Base-by-base conservation (phyloP, 768 basidiomycete genomes). In the Termitomyces titanicus region DNA sequence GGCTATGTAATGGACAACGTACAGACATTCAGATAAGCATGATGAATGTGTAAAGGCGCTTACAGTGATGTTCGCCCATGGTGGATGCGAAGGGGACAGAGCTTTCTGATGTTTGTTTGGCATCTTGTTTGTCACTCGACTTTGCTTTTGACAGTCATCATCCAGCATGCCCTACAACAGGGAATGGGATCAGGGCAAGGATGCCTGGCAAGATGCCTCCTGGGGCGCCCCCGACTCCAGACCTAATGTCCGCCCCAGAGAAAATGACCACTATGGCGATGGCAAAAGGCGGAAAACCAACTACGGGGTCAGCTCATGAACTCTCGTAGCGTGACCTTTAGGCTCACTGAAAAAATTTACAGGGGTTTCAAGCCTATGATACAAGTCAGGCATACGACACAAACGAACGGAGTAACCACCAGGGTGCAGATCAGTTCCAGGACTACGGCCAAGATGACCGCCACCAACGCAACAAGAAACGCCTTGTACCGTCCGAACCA, bases 141-240 rank as follows among this genome's bases (percentile, higher is more conserved):
- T 74, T 76, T 74, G 60, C 63, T 51, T 61, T 64, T 68, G 68
- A 64, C 63, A 54, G 67, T 68, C 64, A 65, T 68, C 62, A 58
- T 57, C 56, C 45, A 54, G 45, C 70, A 89, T 90, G 88, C 78
- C 86, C 47, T 82, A 86, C 71, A 88, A 88, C 72, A 84, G 92
- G 60, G 89, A 92, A 76, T 92, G 92, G 91, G 89, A 92, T 74
- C 80, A 79, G 69, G 90, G 89, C 49, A 92, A 91, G 70, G 80
- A 84, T 44, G 29, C 68, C 45, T 85, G 83, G 82, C 64, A 71
- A 55, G 80, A 85, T 44, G 63, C 68, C 61, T 62, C 68, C 31
- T 64, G 74, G 46, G 81, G 80, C 76, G 68, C 70, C 54, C 61
- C 69, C 20, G 73, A 73, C 52, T 61, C 70, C 35, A 71, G 72